Base-by-base conservation (phyloP, 352 stramenopile genomes). In the Pythium folliculosum region DNA sequence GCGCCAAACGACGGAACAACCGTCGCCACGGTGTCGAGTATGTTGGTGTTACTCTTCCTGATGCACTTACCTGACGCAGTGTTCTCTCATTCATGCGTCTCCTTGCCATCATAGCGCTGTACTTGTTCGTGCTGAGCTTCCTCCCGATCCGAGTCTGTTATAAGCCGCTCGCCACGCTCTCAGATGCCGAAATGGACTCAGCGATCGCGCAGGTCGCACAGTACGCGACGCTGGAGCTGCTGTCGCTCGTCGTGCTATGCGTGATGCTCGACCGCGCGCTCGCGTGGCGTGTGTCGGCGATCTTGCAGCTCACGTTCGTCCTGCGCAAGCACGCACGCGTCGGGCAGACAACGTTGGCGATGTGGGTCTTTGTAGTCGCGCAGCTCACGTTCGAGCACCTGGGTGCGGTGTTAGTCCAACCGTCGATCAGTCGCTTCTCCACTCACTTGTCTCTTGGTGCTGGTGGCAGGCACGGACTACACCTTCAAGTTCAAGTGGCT, bases 101-200 rank as follows among this genome's bases (percentile, higher is more conserved):
- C n/a, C n/a, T n/a, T n/a, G n/a, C n/a, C n/a, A n/a, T n/a, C n/a
- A n/a, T n/a, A n/a, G 32, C 52, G 14, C 53, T 69, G 59, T 78
- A 75, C 37, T 54, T 78, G 45, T 27, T 53, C n/a, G 58, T 65
- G 16, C 54, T 78, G 0, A 66, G 66, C n/a, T 44, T 67, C 12
- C 65, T 74, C 45, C 72, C 69, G 6, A 76, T 69, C 38, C 60
- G 61, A 19, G 44, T 67, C 9, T 76, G 66, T 61, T 78, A 78
- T 53, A 61, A 62, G 1, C 65, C 75, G 25, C 66, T 76, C 16
- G 56, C 40, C 0, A 40, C 21, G 0, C 64, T 74, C 16, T 48
- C 60, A 3, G 57, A 69, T 16, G 49, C 65, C 4, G 63, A 63
- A 30, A 65, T 72, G 37, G 23, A 54, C 60, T 8, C 16, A 1